Conservation (phyloP, 2,329 filamentous ascomycete genomes). For the Mycogone perniciosa region DNA sequence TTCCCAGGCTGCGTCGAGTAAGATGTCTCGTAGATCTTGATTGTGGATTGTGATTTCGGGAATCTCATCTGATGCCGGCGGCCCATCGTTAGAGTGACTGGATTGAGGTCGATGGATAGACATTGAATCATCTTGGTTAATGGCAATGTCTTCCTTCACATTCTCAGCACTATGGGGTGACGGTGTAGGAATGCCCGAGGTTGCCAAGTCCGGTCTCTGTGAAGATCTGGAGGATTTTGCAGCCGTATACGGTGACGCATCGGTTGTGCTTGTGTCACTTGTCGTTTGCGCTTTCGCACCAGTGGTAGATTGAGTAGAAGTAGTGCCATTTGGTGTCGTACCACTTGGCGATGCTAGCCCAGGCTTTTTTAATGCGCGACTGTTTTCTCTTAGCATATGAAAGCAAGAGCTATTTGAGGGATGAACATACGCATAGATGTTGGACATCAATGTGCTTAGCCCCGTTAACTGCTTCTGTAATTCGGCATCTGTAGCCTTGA, state of each 20-base stretch:
- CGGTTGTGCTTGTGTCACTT: neutral
- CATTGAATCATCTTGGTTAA: too few species aligned
- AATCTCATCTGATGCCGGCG: neutral
- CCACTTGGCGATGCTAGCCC: constrained; percentile 13
- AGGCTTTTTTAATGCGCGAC: constrained; percentile 26
- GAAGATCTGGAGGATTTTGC: neutral
- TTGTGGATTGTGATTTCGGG: neutral
- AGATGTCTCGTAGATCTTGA: constrained; percentile 17
- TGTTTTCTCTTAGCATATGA: neutral
- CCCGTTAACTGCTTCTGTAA: constrained; percentile 24
- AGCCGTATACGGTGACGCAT: neutral
- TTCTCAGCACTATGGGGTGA: neutral
- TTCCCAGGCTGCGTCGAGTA: constrained; percentile 29
- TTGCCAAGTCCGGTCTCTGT: neutral
- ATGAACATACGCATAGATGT: constrained; percentile 27
- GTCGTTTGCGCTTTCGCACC: neutral
- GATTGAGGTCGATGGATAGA: too few species aligned
- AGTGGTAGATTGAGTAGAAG: neutral
- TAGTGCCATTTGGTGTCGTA: constrained; percentile 5
- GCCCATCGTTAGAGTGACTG: too few species aligned
- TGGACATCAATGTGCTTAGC: constrained; percentile 26
- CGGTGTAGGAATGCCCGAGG: neutral
- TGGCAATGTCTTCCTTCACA: neutral
- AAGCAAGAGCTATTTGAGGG: too few species aligned
- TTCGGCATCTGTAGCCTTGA: constrained; percentile 23